Conservation (phyloP, 768 basidiomycete species). For the Boletus vermiculosoides region DNA sequence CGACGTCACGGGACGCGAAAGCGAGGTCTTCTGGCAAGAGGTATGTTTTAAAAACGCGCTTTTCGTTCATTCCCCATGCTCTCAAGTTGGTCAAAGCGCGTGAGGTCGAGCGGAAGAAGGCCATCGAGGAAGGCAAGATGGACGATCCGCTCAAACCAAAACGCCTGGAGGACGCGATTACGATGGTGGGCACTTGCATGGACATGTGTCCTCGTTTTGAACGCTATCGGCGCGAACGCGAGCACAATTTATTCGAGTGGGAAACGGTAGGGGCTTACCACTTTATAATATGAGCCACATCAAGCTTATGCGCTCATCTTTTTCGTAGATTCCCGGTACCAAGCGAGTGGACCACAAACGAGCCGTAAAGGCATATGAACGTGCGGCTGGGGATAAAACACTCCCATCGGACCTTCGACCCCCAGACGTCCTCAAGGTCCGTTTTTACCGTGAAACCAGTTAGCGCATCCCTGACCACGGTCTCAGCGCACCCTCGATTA, state of each 20-base stretch:
- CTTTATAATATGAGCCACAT: not conserved
- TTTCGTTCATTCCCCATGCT: conserved; percentile 21
- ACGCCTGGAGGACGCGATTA: conserved; percentile 84
- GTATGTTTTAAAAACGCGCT: conserved; percentile 39
- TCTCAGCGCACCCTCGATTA: conserved; percentile 86
- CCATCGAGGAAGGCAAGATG: conserved; percentile 84
- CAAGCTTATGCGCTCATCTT: conserved; percentile 34
- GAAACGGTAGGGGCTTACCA: conserved; percentile 61
- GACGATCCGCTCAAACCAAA: conserved; percentile 80
- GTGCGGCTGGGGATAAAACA: conserved; percentile 89
- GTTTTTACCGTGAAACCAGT: conserved; percentile 8
- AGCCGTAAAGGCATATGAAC: conserved; percentile 94
- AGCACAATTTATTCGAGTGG: conserved; percentile 83
- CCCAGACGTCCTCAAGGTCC: conserved; percentile 75
- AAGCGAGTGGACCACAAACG: conserved; percentile 80
- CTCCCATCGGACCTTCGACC: conserved; percentile 91
- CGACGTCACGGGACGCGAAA: conserved; percentile 30
- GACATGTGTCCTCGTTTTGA: conserved; percentile 97
- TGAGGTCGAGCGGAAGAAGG: conserved; percentile 65
- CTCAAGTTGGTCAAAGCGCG: conserved; percentile 68
- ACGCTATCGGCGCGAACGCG: conserved; percentile 83
- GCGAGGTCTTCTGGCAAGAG: conserved; percentile 70
- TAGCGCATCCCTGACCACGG: not conserved
- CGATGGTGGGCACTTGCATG: conserved; percentile 88
- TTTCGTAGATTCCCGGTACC: conserved; percentile 71